These are phyloP conservation scores for Fusarium nisikadoi DNA, from an alignment of 2,329 filamentous ascomycete genomes.

Conservation along the genomic window DNA sequence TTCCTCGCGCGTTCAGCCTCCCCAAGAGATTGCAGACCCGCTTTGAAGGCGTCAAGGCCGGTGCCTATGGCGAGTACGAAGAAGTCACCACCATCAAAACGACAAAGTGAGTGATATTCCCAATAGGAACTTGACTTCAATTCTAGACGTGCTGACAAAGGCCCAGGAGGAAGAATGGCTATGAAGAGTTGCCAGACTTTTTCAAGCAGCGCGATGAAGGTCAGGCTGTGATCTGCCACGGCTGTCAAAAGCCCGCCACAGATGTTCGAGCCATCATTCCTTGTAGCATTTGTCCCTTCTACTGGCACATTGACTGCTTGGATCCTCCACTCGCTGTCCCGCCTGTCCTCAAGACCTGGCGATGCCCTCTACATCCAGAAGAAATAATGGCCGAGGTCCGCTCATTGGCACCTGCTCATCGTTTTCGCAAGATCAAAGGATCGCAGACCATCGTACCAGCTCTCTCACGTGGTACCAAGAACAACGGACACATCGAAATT, in stretches of 20 bases:
- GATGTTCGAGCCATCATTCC: constrained; percentile 77
- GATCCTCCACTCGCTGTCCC: constrained; percentile 85
- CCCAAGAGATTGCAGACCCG: constrained; percentile 76
- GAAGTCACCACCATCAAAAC: constrained; percentile 70
- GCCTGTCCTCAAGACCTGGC: constrained; percentile 82
- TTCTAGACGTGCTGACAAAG: constrained; percentile 6
- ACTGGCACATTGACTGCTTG: constrained; percentile 94
- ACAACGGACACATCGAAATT: constrained; percentile 78
- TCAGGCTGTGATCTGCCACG: constrained; percentile 79
- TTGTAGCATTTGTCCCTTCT: constrained; percentile 83
- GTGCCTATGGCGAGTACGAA: constrained; percentile 82
- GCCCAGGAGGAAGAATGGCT: constrained; percentile 62
- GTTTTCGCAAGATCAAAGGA: constrained; percentile 69
- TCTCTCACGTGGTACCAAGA: constrained; percentile 71
- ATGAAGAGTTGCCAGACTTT: constrained; percentile 73
- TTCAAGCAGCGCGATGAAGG: constrained; percentile 79
- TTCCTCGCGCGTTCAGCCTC: constrained; percentile 77
- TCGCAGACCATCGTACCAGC: constrained; percentile 62
- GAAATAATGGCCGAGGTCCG: constrained; percentile 74
- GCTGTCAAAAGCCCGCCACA: constrained; percentile 74
- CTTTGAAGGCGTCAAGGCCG: constrained; percentile 83
- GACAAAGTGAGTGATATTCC: constrained; percentile 65
- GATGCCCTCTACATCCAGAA: constrained; percentile 87
- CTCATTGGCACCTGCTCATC: constrained; percentile 68
- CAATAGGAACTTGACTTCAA: not conserved